Percentiles rank a stretch among this genome's conserved stretches.
Evolutionary conservation across 176 grass and related monocot species (phyloP).

Genomic region (Secale cereale): DNA sequence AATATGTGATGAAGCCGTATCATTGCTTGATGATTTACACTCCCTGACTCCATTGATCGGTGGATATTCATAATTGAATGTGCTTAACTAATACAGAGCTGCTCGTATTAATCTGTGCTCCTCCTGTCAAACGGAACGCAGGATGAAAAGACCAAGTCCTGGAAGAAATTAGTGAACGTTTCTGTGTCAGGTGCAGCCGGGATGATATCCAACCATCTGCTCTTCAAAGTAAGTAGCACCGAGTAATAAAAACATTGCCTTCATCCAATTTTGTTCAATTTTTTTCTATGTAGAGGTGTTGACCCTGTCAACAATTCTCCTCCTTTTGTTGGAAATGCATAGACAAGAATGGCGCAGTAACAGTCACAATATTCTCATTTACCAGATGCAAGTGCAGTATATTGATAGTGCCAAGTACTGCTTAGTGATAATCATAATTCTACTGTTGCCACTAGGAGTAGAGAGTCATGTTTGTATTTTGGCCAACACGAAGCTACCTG

Average conservation of each 20-base stretch:
- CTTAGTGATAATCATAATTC: neutral
- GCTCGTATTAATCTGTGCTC: neutral
- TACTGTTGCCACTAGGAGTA: neutral
- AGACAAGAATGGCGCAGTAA: neutral
- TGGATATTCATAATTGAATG: neutral
- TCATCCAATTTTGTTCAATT: neutral
- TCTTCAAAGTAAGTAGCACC: conserved; percentile 67
- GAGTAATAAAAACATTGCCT: neutral
- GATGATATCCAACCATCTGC: conserved; percentile 96
- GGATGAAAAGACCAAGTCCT: conserved; percentile 70
- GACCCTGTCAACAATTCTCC: neutral
- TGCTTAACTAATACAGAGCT: neutral
- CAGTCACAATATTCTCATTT: neutral
- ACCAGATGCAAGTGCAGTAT: neutral
- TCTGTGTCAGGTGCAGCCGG: conserved; percentile 88
- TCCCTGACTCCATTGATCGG: neutral
- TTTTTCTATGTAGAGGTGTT: neutral
- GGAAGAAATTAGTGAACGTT: conserved; percentile 88
- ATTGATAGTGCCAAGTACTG: neutral
- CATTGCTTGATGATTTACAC: neutral
- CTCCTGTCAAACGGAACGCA: conserved; percentile 11
- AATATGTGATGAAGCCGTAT: neutral
- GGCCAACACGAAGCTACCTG: neutral
- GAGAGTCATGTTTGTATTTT: neutral
- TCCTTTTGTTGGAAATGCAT: neutral